Conservation (phyloP, 768 basidiomycete genomes). For the Pisolithus marmoratus region DNA sequence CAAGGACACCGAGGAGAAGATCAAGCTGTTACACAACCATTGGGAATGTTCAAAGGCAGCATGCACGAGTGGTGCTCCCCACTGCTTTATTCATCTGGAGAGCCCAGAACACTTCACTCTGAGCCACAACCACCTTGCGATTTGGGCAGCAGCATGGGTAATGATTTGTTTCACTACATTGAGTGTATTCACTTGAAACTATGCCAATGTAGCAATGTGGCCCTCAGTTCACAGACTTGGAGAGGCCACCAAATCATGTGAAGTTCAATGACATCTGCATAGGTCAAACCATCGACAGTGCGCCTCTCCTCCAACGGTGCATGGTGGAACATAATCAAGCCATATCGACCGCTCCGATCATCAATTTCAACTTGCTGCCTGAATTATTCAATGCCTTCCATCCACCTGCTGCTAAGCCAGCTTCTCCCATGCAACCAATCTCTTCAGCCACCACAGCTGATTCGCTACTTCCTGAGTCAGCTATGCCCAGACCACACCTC, state of each 20-base stretch:
- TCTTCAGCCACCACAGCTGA: not conserved
- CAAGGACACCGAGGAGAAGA: not conserved
- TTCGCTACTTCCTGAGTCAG: not conserved
- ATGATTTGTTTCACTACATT: not conserved
- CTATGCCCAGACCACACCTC: not conserved
- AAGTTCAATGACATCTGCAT: not conserved
- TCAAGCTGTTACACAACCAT: not conserved
- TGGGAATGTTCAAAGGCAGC: slow-evolving; percentile 1
- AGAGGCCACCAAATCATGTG: not conserved
- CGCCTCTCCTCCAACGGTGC: not conserved
- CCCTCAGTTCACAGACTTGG: not conserved
- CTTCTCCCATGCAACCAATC: not conserved
- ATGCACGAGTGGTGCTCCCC: not conserved
- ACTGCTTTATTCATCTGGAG: slow-evolving; percentile 1
- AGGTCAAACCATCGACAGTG: not conserved
- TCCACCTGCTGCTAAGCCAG: not conserved
- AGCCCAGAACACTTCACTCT: not conserved
- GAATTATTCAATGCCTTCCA: not conserved
- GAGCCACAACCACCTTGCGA: slow-evolving; percentile 1
- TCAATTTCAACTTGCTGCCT: not conserved
- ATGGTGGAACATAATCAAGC: not conserved
- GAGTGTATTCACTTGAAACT: not conserved
- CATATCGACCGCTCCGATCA: not conserved
- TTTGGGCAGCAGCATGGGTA: slow-evolving; percentile 5
- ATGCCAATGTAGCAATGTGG: not conserved